Conservation (phyloP, 352 stramenopile genomes). For the Phytophthora lateralis region DNA sequence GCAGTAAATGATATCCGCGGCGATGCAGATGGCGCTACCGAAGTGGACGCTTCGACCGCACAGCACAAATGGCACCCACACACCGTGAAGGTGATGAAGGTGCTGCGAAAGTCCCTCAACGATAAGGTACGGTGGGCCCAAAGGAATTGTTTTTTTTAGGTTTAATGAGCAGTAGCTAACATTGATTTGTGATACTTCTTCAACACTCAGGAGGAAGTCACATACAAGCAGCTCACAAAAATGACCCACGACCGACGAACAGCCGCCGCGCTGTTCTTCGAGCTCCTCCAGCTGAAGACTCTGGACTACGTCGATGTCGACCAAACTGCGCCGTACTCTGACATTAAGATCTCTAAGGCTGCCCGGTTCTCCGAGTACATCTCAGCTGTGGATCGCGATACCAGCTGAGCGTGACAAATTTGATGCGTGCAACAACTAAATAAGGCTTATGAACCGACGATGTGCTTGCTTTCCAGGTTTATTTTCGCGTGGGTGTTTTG, state of each 20-base stretch:
- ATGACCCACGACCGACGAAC: slow-evolving; percentile 86
- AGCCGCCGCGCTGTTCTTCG: slow-evolving; percentile 95
- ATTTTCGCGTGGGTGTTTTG: slow-evolving; percentile 38
- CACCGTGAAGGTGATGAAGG: slow-evolving; percentile 95
- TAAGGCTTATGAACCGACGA: slow-evolving; percentile 24
- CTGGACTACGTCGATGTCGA: slow-evolving; percentile 97
- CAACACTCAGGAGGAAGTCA: slow-evolving; percentile 54
- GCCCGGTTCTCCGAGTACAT: slow-evolving; percentile 76
- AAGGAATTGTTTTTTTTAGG: slow-evolving; percentile 19
- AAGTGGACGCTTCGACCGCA: slow-evolving; percentile 48
- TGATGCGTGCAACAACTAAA: slow-evolving; percentile 32
- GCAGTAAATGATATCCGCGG: slow-evolving; percentile 79
- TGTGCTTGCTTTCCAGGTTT: slow-evolving; percentile 20
- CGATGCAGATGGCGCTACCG: slow-evolving; percentile 51
- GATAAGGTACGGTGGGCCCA: slow-evolving; percentile 45
- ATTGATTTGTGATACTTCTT: background rate
- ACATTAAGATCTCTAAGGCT: slow-evolving; percentile 92
- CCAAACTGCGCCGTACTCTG: slow-evolving; percentile 92
- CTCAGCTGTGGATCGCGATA: slow-evolving; percentile 68
- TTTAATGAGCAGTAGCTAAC: background rate
- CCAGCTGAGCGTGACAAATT: slow-evolving; percentile 26
- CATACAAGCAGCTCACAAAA: slow-evolving; percentile 87
- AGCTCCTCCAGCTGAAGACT: slow-evolving; percentile 97
- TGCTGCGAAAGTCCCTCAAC: slow-evolving; percentile 75
- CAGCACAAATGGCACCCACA: slow-evolving; percentile 98